Base-by-base conservation (phyloP, 2,329 filamentous ascomycete species). In the Pseudogymnoascus sp. region DNA sequence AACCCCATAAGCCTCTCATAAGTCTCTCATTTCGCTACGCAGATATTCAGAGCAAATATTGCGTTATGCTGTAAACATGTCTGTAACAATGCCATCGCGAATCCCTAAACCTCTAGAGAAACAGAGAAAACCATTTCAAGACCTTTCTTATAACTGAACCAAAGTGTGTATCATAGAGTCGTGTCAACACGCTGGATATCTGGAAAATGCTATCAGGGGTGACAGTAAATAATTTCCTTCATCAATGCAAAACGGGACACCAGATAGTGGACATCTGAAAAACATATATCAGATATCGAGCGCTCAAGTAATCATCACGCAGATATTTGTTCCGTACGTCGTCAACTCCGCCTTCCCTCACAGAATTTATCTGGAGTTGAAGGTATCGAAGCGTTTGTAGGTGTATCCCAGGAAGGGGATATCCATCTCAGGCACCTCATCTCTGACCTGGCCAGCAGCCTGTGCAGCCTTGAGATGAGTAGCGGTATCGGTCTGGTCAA, bases 351-450 rank as follows among this genome's bases (percentile, higher is more conserved):
- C 48, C 48, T 55, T 21, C 48, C 10, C 48, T 21, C 48, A 8
- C 48, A 35, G 48, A 55, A 12, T 33, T 35, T 55, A 55, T 55
- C 48, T 55, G 29, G 48, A 55, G 48, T 21, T 55, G 29, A 55
- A 55, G 29, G 48, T 86, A 75, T 88, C 85, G 70, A 99, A 99
- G 65, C 94, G 90, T 85, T 97, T 99, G 81, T 97, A 99, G 7
- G 94, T 96, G 76, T 96, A 96, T 36, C 91, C 91, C 70, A 96
- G 94, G 74, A 96, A 99, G 2, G 94, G 94, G 77, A 99, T 78
- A 77, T 90, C 96, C 85, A 97, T 92, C 77, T 96, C 93, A 3
- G 92, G 91, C 66, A 91, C 88, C 74, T 96, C 90, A 68, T 93
- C 90, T 8, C 82, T 80, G 66, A 75, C 75, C 62, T 68, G 69